phyloP scores from a whole-genome alignment of 108 stramenopile genomes.

The Aureococcus anophagefferens region DNA sequence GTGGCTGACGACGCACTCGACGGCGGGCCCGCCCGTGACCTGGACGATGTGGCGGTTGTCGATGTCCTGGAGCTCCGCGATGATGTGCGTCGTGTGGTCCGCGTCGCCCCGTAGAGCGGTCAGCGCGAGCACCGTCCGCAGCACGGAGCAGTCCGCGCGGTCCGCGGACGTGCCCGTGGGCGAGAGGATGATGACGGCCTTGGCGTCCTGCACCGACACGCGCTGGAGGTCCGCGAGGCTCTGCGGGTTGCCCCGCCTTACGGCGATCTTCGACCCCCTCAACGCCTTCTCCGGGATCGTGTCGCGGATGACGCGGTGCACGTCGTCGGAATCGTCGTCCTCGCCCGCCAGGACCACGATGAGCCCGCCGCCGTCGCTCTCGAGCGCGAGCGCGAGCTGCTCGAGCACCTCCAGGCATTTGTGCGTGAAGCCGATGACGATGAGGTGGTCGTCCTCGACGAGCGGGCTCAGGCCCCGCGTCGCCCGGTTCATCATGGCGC shows the following conservation, averaged over 20 bases:
- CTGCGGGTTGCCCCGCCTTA: too few species aligned
- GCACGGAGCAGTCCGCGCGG: conserved; percentile 35
- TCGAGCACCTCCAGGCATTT: conserved; percentile 34
- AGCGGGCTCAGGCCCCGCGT: conserved; percentile 36
- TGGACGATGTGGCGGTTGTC: conserved; percentile 34
- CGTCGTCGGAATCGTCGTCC: conserved; percentile 27
- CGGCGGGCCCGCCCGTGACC: conserved; percentile 27
- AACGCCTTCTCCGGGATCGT: too few species aligned
- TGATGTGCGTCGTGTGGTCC: conserved; percentile 25
- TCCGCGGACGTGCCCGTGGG: conserved; percentile 26
- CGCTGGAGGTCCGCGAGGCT: too few species aligned
- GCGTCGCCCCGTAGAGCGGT: conserved; percentile 27
- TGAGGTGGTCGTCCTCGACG: conserved; percentile 35
- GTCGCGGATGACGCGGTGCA: conserved; percentile 9
- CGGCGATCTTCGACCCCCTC: too few species aligned
- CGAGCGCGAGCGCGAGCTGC: conserved; percentile 38
- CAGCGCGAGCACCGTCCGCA: conserved; percentile 38
- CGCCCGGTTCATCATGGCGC: conserved; percentile 30
- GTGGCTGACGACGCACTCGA: conserved; percentile 37
- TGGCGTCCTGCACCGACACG: conserved; percentile 27
- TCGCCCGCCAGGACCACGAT: conserved; percentile 34
- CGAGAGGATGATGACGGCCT: conserved; percentile 33
- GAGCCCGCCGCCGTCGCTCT: conserved; percentile 37
- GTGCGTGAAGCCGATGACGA: conserved; percentile 37
- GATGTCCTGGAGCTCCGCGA: conserved; percentile 39